Evolutionary conservation across 2,329 filamentous ascomycete species (phyloP).

Genomic region (Penicillium capsulatum): DNA sequence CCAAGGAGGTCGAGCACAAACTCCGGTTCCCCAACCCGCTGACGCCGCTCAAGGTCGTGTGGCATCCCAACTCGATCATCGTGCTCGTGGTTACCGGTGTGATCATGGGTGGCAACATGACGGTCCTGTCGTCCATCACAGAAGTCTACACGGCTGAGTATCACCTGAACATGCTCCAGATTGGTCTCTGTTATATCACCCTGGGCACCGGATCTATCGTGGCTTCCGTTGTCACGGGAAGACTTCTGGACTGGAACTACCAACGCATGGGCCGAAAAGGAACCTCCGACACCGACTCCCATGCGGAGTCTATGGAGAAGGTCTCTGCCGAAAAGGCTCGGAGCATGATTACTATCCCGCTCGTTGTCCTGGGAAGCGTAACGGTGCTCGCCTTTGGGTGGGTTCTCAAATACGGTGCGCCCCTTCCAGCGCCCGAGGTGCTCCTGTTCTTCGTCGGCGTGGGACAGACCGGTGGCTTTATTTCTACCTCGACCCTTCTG

Average conservation of each 20-base stretch:
- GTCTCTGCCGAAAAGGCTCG: conserved; percentile 24
- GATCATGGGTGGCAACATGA: conserved; percentile 21
- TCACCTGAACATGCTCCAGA: conserved; percentile 31
- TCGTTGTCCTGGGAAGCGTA: conserved; percentile 14
- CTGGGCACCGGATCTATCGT: conserved; percentile 23
- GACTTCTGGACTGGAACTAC: conserved; percentile 23
- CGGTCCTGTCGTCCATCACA: conserved; percentile 27
- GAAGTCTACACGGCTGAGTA: conserved; percentile 22
- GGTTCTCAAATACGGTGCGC: conserved; percentile 9
- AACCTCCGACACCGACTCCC: conserved; percentile 1
- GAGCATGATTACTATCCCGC: conserved; percentile 19
- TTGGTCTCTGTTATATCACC: conserved; percentile 36
- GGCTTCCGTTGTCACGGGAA: conserved; percentile 16
- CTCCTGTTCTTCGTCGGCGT: conserved; percentile 17
- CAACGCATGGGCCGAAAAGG: conserved; percentile 13
- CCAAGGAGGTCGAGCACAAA: conserved; percentile 5
- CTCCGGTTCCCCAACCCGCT: conserved; percentile 15
- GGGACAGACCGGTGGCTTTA: conserved; percentile 14
- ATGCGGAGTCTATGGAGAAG: conserved; percentile 3
- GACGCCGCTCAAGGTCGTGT: conserved; percentile 26
- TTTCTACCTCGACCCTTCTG: conserved; percentile 12
- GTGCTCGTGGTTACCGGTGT: conserved; percentile 20
- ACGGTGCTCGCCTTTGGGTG: conserved; percentile 22
- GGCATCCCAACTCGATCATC: conserved; percentile 30
- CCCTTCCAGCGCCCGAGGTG: conserved; percentile 12